These are phyloP conservation scores for Durusdinium trenchii DNA, from an alignment of 73 alveolate species.

Conservation along the genomic window DNA sequence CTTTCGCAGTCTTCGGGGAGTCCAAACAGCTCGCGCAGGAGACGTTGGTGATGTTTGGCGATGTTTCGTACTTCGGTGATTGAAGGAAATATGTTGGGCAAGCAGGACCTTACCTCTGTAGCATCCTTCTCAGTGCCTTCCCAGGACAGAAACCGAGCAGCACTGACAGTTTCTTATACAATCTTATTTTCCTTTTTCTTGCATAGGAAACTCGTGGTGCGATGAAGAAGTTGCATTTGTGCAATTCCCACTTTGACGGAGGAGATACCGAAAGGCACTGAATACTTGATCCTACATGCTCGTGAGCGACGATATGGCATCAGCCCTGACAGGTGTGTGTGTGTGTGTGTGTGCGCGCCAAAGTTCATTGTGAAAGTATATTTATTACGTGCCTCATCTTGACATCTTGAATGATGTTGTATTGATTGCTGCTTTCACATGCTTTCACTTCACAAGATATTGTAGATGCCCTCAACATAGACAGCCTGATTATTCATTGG, in stretches of 20 bases:
- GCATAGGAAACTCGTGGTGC: neutral
- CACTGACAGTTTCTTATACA: neutral
- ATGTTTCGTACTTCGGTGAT: neutral
- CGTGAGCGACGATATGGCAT: slow-evolving; percentile 56
- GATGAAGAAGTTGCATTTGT: neutral
- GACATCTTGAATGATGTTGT: too few species aligned
- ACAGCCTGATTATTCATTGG: too few species aligned
- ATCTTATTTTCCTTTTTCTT: too few species aligned
- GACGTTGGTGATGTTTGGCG: too few species aligned
- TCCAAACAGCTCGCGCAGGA: slow-evolving; percentile 23
- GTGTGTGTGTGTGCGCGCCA: too few species aligned
- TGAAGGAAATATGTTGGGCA: neutral
- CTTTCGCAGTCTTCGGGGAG: neutral
- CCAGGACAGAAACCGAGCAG: neutral
- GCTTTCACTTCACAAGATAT: too few species aligned
- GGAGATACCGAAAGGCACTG: slow-evolving; percentile 77
- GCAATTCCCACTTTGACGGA: neutral
- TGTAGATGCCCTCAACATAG: too few species aligned
- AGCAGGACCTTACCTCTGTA: slow-evolving; percentile 19
- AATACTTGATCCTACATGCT: slow-evolving; percentile 33
- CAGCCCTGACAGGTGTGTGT: slow-evolving; percentile 38
- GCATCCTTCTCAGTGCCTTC: slow-evolving; percentile 29
- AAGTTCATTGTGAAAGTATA: too few species aligned
- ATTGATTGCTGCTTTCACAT: too few species aligned
- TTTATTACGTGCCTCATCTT: too few species aligned